Percentiles rank a stretch among this genome's conserved stretches.
Evolutionary conservation across 805 yeast genomes (phyloP).

Genomic region (Candida ipomoeae): DNA sequence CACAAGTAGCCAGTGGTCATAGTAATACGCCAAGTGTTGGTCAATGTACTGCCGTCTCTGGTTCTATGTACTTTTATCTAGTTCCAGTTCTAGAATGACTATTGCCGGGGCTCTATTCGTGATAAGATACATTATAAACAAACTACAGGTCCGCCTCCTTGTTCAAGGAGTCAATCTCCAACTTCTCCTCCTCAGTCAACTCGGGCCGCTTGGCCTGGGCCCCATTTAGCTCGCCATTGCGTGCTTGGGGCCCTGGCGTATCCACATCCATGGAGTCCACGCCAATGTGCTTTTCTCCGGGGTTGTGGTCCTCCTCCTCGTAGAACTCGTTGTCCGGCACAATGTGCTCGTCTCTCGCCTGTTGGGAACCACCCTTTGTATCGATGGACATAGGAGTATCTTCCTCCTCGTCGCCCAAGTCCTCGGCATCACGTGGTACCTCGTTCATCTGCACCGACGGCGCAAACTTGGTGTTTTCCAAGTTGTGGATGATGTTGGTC

Average conservation of each 20-base stretch:
- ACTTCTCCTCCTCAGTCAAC: conserved; percentile 36
- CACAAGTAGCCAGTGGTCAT: no score
- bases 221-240: neutral
- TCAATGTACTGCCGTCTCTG: no score
- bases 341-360: conserved; percentile 70
- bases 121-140: neutral
- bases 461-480: conserved; percentile 89
- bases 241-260: neutral
- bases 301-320: conserved; percentile 54
- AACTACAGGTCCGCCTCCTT: conserved; percentile 7
- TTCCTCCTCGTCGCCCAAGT: conserved; percentile 81
- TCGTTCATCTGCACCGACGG: conserved; percentile 95
- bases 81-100: no score
- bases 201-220: conserved; percentile 4
- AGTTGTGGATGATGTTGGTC: conserved; percentile 68
- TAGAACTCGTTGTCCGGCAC: conserved; percentile 77
- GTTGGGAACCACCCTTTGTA: conserved; percentile 86
- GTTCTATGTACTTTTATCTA: no score
- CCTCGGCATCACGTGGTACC: conserved; percentile 87
- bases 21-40: no score
- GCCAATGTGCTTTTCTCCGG: conserved; percentile 30
- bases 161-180: conserved; percentile 36
- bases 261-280: conserved; percentile 8
- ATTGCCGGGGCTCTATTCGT: no score
- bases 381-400: conserved; percentile 77